Percentiles rank a stretch among this genome's conserved stretches.
Conservation (phyloP, 345 rosid species). For the Populus deltoides region DNA sequence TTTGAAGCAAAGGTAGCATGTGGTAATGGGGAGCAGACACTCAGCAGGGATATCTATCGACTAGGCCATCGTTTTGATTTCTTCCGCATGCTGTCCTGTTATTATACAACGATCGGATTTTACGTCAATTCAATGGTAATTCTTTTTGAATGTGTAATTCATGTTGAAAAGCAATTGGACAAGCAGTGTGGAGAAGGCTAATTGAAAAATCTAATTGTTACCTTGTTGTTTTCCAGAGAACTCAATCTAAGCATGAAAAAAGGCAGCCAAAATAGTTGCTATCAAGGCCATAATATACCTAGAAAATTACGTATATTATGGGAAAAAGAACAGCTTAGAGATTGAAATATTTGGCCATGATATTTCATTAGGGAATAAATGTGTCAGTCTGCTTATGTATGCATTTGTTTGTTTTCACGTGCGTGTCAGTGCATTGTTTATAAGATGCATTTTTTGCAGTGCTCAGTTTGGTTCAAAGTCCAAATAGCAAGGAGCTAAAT, state of each 20-base stretch:
- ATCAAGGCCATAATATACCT: background rate
- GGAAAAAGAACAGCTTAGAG: background rate
- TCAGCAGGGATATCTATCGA: constrained; percentile 90
- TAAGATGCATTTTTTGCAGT: background rate
- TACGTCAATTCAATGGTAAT: constrained; percentile 88
- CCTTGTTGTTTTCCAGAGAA: background rate
- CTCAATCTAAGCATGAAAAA: background rate
- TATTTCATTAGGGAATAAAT: too few species aligned
- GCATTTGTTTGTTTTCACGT: too few species aligned
- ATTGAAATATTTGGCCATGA: background rate
- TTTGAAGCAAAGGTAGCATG: constrained; percentile 99
- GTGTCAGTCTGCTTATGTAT: background rate
- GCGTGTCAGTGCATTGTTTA: too few species aligned
- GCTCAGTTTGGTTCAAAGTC: background rate
- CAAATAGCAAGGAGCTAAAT: background rate
- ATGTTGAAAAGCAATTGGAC: constrained; percentile 2
- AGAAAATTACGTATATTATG: background rate
- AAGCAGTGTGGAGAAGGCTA: background rate
- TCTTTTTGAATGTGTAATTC: constrained; percentile 18
- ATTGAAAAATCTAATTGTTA: background rate
- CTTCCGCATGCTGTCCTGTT: constrained; percentile 91
- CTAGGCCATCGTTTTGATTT: constrained; percentile 96
- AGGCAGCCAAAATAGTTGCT: background rate
- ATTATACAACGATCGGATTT: constrained; percentile 84
- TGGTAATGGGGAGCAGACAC: constrained; percentile 93